phyloP scores from a whole-genome alignment of 176 grass and related monocot genomes.

The Triticum urartu region DNA sequence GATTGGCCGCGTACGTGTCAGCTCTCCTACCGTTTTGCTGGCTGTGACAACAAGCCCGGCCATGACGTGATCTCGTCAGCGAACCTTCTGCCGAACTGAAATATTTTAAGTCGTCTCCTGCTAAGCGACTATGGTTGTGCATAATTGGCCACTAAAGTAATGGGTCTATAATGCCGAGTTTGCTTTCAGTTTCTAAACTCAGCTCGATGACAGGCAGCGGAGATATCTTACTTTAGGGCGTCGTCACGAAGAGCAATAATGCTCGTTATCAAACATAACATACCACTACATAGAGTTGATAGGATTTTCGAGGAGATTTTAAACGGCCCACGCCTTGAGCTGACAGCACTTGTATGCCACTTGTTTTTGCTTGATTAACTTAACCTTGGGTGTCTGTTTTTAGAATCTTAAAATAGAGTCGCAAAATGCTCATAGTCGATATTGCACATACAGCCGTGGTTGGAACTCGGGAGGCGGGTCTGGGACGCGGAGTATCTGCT shows the following conservation, averaged over 20 bases:
- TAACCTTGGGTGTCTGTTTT: background rate
- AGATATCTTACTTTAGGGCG: conserved; percentile 31
- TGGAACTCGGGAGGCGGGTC: too few relatives aligned
- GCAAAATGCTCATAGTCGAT: background rate
- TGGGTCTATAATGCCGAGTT: conserved; percentile 23
- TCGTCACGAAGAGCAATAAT: conserved; percentile 29
- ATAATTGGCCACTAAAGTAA: conserved; percentile 37
- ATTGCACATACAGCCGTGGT: background rate
- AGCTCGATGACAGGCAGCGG: conserved; percentile 20
- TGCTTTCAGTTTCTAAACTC: conserved; percentile 28
- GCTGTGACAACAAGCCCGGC: background rate
- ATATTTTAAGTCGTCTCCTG: background rate
- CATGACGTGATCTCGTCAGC: conserved; percentile 33
- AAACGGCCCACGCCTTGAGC: conserved; percentile 28
- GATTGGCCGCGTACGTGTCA: background rate
- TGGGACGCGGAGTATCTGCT: too few relatives aligned
- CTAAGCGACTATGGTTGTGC: conserved; percentile 2
- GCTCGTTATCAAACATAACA: background rate
- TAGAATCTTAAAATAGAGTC: background rate
- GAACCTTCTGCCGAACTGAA: background rate
- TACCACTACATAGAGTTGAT: background rate
- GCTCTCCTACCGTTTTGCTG: background rate
- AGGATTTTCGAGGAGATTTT: background rate
- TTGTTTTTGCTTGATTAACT: background rate
- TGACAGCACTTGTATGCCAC: background rate